Conservation (phyloP, 2,329 filamentous ascomycete species). For the Ophiostoma populinum region DNA sequence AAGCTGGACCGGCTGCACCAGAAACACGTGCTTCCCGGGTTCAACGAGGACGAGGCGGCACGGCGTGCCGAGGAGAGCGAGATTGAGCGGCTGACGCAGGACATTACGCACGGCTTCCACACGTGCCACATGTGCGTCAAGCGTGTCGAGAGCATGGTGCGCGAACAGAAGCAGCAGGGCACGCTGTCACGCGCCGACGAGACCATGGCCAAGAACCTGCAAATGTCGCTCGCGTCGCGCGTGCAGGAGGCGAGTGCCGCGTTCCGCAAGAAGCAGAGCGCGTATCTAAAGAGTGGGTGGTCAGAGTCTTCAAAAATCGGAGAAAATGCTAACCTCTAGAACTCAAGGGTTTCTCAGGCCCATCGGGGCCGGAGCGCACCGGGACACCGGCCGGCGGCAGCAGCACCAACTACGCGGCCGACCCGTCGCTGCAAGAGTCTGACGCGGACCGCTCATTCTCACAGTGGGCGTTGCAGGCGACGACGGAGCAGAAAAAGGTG, state of each 20-base stretch:
- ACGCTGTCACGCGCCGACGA: conserved; percentile 70
- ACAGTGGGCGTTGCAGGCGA: conserved; percentile 72
- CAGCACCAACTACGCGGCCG: conserved; percentile 30
- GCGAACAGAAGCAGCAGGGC: conserved; percentile 56
- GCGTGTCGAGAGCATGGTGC: conserved; percentile 72
- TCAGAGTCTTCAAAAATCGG: background rate
- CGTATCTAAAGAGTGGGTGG: conserved; percentile 71
- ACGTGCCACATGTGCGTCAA: conserved; percentile 80
- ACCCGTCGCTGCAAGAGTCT: conserved; percentile 81
- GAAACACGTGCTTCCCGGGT: conserved; percentile 90
- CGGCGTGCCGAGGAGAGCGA: conserved; percentile 75
- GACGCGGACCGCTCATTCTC: conserved; percentile 88
- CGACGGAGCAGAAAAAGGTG: conserved; percentile 41
- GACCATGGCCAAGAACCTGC: conserved; percentile 90
- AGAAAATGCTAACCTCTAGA: conserved; percentile 30
- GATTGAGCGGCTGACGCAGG: conserved; percentile 80
- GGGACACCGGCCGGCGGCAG: conserved; percentile 26
- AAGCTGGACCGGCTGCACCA: conserved; percentile 84
- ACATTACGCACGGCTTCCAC: conserved; percentile 79
- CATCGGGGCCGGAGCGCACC: conserved; percentile 24
- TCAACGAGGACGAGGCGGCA: conserved; percentile 74
- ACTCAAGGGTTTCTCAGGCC: conserved; percentile 50
- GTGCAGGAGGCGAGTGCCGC: conserved; percentile 83
- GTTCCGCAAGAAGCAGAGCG: conserved; percentile 95
- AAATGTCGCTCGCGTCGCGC: conserved; percentile 71